Conservation (phyloP, 2,329 filamentous ascomycete species). For the Pyricularia pennisetigena region DNA sequence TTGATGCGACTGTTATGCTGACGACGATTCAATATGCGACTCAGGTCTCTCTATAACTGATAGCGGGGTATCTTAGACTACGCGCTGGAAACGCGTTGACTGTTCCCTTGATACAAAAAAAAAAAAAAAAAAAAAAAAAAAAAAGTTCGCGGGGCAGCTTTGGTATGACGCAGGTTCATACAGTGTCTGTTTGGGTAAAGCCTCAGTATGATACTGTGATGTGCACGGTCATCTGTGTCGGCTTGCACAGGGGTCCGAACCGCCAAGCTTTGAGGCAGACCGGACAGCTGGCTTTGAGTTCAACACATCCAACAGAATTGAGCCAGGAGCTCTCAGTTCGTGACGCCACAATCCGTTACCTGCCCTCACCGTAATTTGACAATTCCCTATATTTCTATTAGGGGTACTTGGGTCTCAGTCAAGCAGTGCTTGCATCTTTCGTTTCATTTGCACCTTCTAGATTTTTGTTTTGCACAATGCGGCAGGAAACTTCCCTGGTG, state of each 20-base stretch:
- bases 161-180: not conserved
- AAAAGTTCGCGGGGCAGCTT: not conserved
- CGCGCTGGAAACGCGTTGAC: not conserved
- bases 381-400: slow-evolving; percentile 5
- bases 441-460: slow-evolving; percentile 6
- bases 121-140: not conserved
- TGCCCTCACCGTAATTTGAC: not conserved
- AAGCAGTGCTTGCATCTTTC: slow-evolving; percentile 6
- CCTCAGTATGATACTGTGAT: not conserved
- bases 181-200: not conserved
- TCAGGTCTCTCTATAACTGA: not conserved
- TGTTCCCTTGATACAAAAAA: not conserved
- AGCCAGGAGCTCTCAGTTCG: not conserved
- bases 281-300: slow-evolving; percentile 5
- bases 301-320: not conserved
- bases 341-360: not conserved
- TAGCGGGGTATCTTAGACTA: not conserved
- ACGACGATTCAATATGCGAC: no score
- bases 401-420: not conserved
- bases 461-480: slow-evolving; percentile 26
- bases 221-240: not conserved
- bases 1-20: not conserved
- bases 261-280: not conserved
- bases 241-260: not conserved
- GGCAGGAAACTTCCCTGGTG: slow-evolving; percentile 37